These are phyloP conservation scores for Lupinus albus DNA, from an alignment of 306 rosid genomes.

Conservation along the genomic window DNA sequence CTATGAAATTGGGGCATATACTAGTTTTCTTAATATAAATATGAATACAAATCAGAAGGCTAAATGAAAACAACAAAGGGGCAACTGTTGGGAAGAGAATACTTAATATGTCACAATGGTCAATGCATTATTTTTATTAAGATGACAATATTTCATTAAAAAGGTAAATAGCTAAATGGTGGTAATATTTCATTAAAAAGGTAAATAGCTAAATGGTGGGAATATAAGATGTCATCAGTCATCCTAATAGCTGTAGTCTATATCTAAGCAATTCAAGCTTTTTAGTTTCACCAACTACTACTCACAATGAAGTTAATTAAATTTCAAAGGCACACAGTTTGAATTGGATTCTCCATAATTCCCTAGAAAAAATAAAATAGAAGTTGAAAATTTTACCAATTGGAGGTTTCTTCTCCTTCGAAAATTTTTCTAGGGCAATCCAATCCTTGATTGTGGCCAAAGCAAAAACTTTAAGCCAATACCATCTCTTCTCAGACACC, in stretches of 20 bases:
- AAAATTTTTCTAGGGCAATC: conserved; percentile 85
- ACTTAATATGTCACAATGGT: background rate
- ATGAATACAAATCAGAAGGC: background rate
- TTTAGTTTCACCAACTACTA: conserved; percentile 20
- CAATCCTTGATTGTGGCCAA: conserved; percentile 94
- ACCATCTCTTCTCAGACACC: conserved; percentile 99
- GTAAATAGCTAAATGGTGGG: background rate
- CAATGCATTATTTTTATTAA: conserved; percentile 9
- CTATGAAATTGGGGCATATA: background rate
- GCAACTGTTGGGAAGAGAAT: background rate
- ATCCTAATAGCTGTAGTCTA: conserved; percentile 15
- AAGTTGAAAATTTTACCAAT: conserved; percentile 58
- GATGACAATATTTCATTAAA: background rate
- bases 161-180: background rate
- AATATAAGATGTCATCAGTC: conserved; percentile 29
- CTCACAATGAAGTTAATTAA: conserved; percentile 21
- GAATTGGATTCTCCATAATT: conserved; percentile 8
- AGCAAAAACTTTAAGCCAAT: conserved; percentile 98
- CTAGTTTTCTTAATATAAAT: background rate
- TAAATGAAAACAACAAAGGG: background rate
- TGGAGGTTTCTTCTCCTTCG: conserved; percentile 92
- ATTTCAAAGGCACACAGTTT: conserved; percentile 14
- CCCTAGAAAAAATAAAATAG: conserved; percentile 7
- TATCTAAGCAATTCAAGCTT: conserved; percentile 13
- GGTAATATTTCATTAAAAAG: background rate